Percentiles rank a stretch among this genome's conserved stretches.
Evolutionary conservation across 2,329 filamentous ascomycete species (phyloP).

Genomic region (Xylariaceae sp.): DNA sequence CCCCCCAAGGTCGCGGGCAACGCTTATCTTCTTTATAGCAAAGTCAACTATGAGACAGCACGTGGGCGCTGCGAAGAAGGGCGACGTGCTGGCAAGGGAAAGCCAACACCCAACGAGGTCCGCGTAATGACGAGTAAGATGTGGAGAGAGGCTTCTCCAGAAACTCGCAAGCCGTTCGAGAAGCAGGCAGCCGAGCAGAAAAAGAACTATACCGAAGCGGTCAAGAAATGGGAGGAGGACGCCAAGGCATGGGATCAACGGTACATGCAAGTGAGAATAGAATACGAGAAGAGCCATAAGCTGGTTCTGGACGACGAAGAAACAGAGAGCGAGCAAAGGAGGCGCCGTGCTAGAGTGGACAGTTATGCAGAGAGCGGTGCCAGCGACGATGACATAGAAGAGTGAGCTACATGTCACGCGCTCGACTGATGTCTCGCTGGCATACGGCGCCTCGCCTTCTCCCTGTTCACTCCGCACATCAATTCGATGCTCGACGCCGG

Average conservation of each 20-base stretch:
- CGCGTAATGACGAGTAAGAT: slow-evolving; percentile 80
- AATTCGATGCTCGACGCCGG: no score
- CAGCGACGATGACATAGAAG: slow-evolving; percentile 29
- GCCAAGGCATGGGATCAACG: slow-evolving; percentile 67
- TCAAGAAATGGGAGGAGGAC: slow-evolving; percentile 56
- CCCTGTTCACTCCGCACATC: no score
- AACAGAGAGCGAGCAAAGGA: slow-evolving; percentile 24
- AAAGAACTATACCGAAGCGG: slow-evolving; percentile 51
- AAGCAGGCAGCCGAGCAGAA: slow-evolving; percentile 69
- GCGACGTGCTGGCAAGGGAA: slow-evolving; percentile 58
- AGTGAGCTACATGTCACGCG: slow-evolving; percentile 4
- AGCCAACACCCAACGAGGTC: slow-evolving; percentile 71
- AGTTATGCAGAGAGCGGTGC: slow-evolving; percentile 37
- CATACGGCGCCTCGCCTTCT: no score
- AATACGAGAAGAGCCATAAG: slow-evolving; percentile 51
- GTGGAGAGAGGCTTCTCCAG: slow-evolving; percentile 74
- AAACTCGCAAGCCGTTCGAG: slow-evolving; percentile 71
- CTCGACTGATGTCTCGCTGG: no score
- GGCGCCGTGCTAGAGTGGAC: slow-evolving; percentile 30
- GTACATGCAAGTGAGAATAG: slow-evolving; percentile 48
- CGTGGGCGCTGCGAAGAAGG: slow-evolving; percentile 57
- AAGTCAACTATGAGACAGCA: slow-evolving; percentile 63
- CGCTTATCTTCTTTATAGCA: slow-evolving; percentile 86
- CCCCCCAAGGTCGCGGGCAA: slow-evolving; percentile 73
- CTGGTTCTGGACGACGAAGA: slow-evolving; percentile 29